Evolutionary conservation across 2,329 filamentous ascomycete genomes (phyloP).

Genomic region (Sarocladium strictum): DNA sequence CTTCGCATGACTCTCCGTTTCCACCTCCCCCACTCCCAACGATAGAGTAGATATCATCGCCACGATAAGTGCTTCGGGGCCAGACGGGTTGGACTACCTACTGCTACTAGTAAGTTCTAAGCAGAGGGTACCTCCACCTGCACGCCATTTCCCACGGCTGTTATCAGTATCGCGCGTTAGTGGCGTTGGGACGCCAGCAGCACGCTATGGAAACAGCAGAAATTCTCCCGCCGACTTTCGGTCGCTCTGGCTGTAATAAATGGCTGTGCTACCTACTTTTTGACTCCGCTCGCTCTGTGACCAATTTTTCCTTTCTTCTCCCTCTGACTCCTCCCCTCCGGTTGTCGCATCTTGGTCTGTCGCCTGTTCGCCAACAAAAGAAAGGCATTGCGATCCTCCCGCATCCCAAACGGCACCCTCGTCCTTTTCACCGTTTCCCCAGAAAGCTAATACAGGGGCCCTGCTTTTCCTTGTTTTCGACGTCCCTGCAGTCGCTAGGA

Average conservation of each 20-base stretch:
- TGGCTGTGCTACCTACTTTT: not conserved
- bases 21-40: not conserved
- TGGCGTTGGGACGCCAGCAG: not conserved
- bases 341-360: not conserved
- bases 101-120: not conserved
- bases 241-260: not conserved
- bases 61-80: too few species aligned
- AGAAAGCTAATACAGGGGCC: not conserved
- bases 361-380: not conserved
- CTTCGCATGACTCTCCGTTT: too few species aligned
- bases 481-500: not conserved
- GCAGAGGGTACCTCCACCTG: not conserved
- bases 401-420: too few species aligned
- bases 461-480: not conserved
- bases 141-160: not conserved
- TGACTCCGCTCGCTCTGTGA: not conserved
- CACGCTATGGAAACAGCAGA: not conserved
- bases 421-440: too few species aligned
- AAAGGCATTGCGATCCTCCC: not conserved
- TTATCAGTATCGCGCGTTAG: not conserved
- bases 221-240: not conserved
- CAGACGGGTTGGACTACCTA: too few species aligned
- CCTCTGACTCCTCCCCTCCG: not conserved
- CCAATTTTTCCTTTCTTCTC: too few species aligned
- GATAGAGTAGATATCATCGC: not conserved